A percentile compares a stretch with the other conserved stretches of the same genome.
phyloP scores from a whole-genome alignment of 2,329 filamentous ascomycete genomes.

The Colletotrichum tabaci region DNA sequence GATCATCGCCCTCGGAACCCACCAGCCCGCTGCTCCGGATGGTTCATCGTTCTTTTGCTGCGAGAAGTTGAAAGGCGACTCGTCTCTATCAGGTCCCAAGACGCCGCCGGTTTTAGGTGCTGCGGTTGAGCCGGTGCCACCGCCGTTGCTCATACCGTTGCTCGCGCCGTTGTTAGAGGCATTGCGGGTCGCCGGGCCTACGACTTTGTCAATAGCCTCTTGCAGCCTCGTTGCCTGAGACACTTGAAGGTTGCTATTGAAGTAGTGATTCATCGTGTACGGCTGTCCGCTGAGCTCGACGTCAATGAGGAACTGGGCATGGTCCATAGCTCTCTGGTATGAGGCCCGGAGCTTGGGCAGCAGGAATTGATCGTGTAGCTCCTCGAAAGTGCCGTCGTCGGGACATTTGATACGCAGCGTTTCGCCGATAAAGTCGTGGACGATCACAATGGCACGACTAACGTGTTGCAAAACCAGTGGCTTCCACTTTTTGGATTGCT shows the following conservation, averaged over 20 bases:
- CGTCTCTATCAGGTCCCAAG: neutral
- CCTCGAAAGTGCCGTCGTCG: conserved; percentile 58
- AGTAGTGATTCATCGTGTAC: conserved; percentile 68
- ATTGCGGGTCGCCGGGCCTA: neutral
- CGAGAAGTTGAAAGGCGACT: neutral
- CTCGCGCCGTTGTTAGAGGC: no score
- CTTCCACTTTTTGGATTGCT: conserved; percentile 70
- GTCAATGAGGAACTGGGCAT: conserved; percentile 65
- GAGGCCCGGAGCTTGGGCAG: conserved; percentile 59
- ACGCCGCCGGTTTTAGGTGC: neutral
- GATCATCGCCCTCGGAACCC: conserved; percentile 30
- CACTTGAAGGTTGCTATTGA: conserved; percentile 58
- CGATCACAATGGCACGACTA: conserved; percentile 63
- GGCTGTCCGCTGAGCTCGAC: conserved; percentile 64
- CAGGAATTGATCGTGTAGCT: conserved; percentile 61
- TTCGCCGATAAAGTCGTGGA: conserved; percentile 66
- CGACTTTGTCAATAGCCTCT: neutral
- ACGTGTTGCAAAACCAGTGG: conserved; percentile 63
- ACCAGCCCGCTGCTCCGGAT: conserved; percentile 2
- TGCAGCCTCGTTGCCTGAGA: conserved; percentile 41
- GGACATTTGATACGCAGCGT: conserved; percentile 60
- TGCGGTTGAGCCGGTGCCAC: neutral
- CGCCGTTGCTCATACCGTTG: neutral
- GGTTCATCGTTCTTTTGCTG: neutral
- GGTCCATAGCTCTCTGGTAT: conserved; percentile 64